Evolutionary conservation across 2,329 filamentous ascomycete genomes (phyloP).

Genomic region (Trichoderma atrobrunneum): DNA sequence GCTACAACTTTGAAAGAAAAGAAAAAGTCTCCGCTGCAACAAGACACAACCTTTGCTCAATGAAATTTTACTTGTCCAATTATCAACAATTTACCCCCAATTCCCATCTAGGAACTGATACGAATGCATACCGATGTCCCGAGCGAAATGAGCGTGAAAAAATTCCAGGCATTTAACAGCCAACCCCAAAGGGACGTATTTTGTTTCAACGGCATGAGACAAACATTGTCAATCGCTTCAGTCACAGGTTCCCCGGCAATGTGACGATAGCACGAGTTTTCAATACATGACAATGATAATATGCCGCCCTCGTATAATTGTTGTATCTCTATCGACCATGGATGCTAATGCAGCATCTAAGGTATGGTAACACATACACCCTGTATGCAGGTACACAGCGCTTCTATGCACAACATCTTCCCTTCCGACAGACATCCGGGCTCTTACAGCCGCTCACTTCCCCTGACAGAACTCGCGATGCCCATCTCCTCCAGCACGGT

Average conservation of each 20-base stretch:
- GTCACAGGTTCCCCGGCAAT: background rate
- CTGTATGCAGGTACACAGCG: background rate
- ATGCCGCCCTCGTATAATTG: background rate
- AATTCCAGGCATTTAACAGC: background rate
- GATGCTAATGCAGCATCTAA: background rate
- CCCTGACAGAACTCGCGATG: conserved; percentile 21
- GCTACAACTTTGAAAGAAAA: background rate
- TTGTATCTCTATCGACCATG: background rate
- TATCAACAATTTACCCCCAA: background rate
- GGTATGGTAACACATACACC: background rate
- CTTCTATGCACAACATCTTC: background rate
- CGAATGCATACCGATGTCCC: background rate
- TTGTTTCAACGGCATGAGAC: background rate
- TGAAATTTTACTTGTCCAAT: background rate
- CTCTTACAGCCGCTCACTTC: conserved; percentile 1
- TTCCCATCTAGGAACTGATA: too few species aligned
- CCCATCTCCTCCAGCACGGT: conserved; percentile 46
- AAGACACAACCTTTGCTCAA: background rate
- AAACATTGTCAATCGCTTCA: background rate
- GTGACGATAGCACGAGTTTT: background rate
- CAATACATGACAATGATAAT: background rate
- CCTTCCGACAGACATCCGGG: background rate
- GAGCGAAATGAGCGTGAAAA: background rate
- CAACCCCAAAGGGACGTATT: background rate
- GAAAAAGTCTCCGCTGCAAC: background rate